Base-by-base conservation (phyloP, 1,284 basidiomycete species). In the Ganoderma multipileum region DNA sequence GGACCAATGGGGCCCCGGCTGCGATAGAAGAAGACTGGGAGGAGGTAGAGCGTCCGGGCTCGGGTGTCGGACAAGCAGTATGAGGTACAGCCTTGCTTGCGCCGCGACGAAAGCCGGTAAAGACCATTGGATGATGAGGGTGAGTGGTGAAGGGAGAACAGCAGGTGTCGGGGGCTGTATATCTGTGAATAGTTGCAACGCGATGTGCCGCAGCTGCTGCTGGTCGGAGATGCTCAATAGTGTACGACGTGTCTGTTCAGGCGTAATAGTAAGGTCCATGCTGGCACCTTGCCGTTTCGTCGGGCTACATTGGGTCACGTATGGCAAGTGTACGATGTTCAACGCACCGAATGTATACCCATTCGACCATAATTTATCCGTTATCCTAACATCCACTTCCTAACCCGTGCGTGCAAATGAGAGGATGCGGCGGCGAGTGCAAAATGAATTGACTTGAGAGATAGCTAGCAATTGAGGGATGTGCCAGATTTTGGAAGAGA, bases 1-100 rank as follows among this genome's bases (percentile, higher is more conserved):
- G 23, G 55, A 26, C 36, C 33, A 9, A 42, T 30, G 55, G 52
- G 30, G 66, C 64, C 33, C 61, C 36, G 33, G 28, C 58, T 7
- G 38, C 23, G 38, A 60, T 60, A 41, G 58, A 60, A 38, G 75
- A 76, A 42, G 75, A 74, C 18, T 76, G 75, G 75, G 72, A 75
- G 61, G 68, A 74, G 69, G 66, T 76, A 5, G 66, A 71, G 59
- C 44, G 69, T 36, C 70, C 73, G 11, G 41, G 61, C 39, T 67
- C 71, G 44, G 60, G 69, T 23, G 47, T 57, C 60, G 71, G 50
- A 7, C 57, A 54, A 20, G 71, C 65, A 33, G 23, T 26, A 50
- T 50, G 47, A 50, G 47, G 65, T 68, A n/a, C 44, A 47, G 44
- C 20, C n/a, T n/a, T 30, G 47, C 33, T 50, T 47, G 16, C 28